Evolutionary conservation across 495 filamentous ascomycete species (phyloP).

Genomic region (Penicillium mononematosum): DNA sequence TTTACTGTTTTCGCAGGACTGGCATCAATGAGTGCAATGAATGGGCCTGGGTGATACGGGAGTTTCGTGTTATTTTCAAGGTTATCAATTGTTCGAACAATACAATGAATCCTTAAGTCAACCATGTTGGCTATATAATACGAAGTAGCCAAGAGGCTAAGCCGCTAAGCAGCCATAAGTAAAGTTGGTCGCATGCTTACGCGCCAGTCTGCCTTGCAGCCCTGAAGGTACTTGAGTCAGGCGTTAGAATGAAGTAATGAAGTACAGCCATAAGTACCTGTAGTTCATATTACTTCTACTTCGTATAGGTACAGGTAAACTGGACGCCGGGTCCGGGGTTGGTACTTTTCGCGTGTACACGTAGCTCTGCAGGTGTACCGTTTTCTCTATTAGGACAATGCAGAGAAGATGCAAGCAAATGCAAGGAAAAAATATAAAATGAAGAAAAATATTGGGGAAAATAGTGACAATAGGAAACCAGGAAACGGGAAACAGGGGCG

Average conservation of each 20-base stretch:
- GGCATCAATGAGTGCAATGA: constrained; percentile 32
- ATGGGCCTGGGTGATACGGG: constrained; percentile 10
- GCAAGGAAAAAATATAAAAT: background rate
- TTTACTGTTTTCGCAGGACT: constrained; percentile 12
- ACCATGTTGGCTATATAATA: constrained; percentile 11
- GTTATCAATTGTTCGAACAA: constrained; percentile 12
- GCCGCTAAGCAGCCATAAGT: background rate
- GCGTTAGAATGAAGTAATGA: background rate
- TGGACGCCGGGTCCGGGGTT: constrained; percentile 2
- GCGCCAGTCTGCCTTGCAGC: constrained; percentile 1
- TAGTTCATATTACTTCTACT: too few species aligned
- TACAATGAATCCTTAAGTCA: constrained; percentile 12
- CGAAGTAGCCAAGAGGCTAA: constrained; percentile 2
- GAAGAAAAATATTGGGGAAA: background rate
- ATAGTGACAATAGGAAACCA: background rate
- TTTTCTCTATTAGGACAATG: background rate
- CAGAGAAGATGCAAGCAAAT: background rate
- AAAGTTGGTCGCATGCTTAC: background rate
- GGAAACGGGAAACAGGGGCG: background rate
- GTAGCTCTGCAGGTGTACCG: background rate
- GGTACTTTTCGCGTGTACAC: background rate
- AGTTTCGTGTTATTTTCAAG: constrained; percentile 15
- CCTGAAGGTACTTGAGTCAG: background rate
- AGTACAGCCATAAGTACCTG: background rate
- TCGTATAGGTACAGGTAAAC: background rate